Base-by-base conservation (phyloP, 2,329 filamentous ascomycete genomes). In the Furcasterigmium sp. region DNA sequence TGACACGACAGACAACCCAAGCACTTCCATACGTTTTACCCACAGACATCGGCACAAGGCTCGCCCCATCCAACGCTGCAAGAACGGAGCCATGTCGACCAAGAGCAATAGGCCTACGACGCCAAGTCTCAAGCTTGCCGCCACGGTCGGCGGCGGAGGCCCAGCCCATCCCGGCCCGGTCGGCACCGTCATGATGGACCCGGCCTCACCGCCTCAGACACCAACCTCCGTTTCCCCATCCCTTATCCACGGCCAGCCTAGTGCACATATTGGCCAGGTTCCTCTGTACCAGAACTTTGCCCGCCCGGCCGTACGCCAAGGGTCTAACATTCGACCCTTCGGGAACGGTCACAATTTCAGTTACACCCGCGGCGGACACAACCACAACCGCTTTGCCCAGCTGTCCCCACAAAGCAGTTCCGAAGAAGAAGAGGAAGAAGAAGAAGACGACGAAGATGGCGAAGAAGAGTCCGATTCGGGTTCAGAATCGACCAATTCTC, bases 161-260 rank as follows among this genome's bases (percentile, higher is more conserved):
- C 17, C 32, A 17, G 17, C 32, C 18, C n/a, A 17, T 17, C 8
- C 32, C 32, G 29, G 29, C 10, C 29, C 29, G 11, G 29, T 32
- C 39, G 28, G 39, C 20, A 30, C 26, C 26, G 39, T 11, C 43
- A 50, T 49, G 51, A 50, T 49, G 51, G 62, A 65, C 44, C 70
- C 68, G 42, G 66, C 69, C 44, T 74, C 71, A 53, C 71, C 70
- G 49, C 70, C 70, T 32, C 67, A 69, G 39, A 73, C 70, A 32
- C 71, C 70, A 41, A 70, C 66, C 32, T 59, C 62, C 28, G 42
- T 54, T 40, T 61, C 62, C 43, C 62, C 64, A 44, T 54, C 56
- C 23, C 55, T 60, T 46, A 51, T 56, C 40, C 61, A 60, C 51
- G 63, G 61, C 46, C 57, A 40, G 37, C 46, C 48, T 56, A 20